A percentile compares a stretch with the other conserved stretches of the same genome.
Conservation (phyloP, 768 basidiomycete genomes). For the Ramaria sp. region DNA sequence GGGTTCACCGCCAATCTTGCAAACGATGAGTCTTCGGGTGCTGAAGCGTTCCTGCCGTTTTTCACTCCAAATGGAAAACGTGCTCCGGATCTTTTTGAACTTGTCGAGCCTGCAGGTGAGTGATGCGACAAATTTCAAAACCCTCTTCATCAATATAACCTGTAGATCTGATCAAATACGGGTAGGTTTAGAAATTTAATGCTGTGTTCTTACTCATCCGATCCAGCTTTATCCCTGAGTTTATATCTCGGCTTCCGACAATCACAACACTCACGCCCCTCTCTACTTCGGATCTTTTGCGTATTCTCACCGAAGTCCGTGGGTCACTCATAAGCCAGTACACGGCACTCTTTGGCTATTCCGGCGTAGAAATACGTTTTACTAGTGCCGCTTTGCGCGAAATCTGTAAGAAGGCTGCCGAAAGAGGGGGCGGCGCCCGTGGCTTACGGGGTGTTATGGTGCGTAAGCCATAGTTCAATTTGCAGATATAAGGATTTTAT, state of each 20-base stretch:
- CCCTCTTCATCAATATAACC: constrained; percentile 11
- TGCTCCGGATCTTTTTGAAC: constrained; percentile 46
- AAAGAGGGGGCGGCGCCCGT: constrained; percentile 83
- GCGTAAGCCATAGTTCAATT: background rate
- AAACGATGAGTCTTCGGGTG: background rate
- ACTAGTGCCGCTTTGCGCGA: constrained; percentile 71
- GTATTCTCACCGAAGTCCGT: constrained; percentile 87
- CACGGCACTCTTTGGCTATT: constrained; percentile 70
- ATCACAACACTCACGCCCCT: constrained; percentile 75
- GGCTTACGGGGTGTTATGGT: constrained; percentile 87
- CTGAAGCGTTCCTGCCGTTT: constrained; percentile 43
- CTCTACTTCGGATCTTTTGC: constrained; percentile 69
- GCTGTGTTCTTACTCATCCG: constrained; percentile 1
- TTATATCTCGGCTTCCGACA: constrained; percentile 89
- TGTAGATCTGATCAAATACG: constrained; percentile 75
- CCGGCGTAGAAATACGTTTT: constrained; percentile 79
- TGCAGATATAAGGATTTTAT: background rate
- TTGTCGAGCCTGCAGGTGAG: constrained; percentile 62
- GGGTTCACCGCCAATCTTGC: constrained; percentile 62
- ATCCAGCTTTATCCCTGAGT: constrained; percentile 84
- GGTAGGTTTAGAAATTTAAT: constrained; percentile 29
- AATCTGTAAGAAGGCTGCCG: constrained; percentile 68
- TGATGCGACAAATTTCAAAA: constrained; percentile 2
- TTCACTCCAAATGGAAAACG: constrained; percentile 64
- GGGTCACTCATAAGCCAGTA: constrained; percentile 90